phyloP scores from a whole-genome alignment of 208 protist genomes.

The Leishmania tarentolae region DNA sequence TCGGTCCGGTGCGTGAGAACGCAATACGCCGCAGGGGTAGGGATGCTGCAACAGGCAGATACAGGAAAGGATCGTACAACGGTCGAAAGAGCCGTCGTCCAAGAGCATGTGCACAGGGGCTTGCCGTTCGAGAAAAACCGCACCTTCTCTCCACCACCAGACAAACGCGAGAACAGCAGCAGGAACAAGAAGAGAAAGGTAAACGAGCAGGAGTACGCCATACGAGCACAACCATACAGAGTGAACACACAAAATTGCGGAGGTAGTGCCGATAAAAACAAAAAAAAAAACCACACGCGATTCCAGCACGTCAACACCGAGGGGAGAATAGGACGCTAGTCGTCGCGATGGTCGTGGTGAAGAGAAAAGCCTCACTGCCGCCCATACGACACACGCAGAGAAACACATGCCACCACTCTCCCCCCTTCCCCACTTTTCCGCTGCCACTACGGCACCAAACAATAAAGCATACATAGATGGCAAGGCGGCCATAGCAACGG shows the following conservation, averaged over 20 bases:
- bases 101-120: background rate
- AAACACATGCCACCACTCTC: background rate
- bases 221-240: background rate
- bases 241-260: background rate
- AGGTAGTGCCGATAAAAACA: background rate
- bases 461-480: too few relatives aligned
- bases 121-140: background rate
- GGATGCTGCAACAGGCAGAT: background rate
- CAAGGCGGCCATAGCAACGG: background rate
- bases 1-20: background rate
- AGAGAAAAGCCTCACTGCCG: background rate
- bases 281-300: background rate
- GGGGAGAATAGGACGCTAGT: background rate
- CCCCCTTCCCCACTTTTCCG: background rate
- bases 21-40: background rate
- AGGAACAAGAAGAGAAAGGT: background rate
- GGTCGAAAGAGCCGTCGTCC: background rate
- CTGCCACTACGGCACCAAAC: background rate
- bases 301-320: background rate
- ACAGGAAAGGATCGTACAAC: background rate
- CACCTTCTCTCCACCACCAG: background rate
- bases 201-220: background rate
- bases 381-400: conserved; percentile 4
- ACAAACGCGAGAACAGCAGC: background rate
- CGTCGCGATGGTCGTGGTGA: too few relatives aligned